Percentiles rank a stretch among this genome's conserved stretches.
Conservation (phyloP, 2,329 filamentous ascomycete species). For the Aspergillus intermedius region DNA sequence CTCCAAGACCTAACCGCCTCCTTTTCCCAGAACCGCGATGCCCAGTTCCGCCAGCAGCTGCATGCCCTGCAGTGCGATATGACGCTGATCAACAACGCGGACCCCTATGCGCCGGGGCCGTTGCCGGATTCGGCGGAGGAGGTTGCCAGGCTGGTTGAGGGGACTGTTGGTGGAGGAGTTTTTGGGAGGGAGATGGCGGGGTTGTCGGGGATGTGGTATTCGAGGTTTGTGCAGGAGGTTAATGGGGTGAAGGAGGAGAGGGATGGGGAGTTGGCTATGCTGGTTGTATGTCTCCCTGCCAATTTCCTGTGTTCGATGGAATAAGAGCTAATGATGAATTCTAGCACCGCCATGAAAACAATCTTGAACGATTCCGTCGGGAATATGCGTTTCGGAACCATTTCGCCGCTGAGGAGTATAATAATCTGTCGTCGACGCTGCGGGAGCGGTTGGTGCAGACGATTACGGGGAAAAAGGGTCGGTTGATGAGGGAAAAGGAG, state of each 20-base stretch:
- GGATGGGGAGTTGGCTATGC: slow-evolving; percentile 72
- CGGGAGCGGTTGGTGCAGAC: slow-evolving; percentile 55
- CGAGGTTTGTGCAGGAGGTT: slow-evolving; percentile 76
- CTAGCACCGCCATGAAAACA: slow-evolving; percentile 53
- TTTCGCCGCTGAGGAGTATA: slow-evolving; percentile 58
- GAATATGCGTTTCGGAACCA: slow-evolving; percentile 54
- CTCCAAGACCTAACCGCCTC: slow-evolving; percentile 68
- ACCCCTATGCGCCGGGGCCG: slow-evolving; percentile 67
- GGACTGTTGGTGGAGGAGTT: slow-evolving; percentile 50
- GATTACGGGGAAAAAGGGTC: slow-evolving; percentile 51
- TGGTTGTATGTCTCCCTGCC: slow-evolving; percentile 54
- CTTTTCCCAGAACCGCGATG: slow-evolving; percentile 74
- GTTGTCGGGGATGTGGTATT: slow-evolving; percentile 70
- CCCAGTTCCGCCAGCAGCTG: slow-evolving; percentile 80
- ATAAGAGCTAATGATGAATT: background rate
- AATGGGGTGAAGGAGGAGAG: slow-evolving; percentile 83
- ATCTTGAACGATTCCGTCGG: slow-evolving; percentile 50
- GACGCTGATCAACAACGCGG: slow-evolving; percentile 74
- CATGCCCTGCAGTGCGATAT: slow-evolving; percentile 90
- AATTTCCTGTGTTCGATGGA: too few relatives aligned
- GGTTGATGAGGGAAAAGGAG: slow-evolving; percentile 59
- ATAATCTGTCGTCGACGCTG: slow-evolving; percentile 52
- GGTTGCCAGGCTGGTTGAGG: slow-evolving; percentile 57
- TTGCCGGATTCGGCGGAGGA: slow-evolving; percentile 61
- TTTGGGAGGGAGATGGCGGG: slow-evolving; percentile 63